phyloP scores from a whole-genome alignment of 805 yeast genomes.

The Saturnispora zaruensis region DNA sequence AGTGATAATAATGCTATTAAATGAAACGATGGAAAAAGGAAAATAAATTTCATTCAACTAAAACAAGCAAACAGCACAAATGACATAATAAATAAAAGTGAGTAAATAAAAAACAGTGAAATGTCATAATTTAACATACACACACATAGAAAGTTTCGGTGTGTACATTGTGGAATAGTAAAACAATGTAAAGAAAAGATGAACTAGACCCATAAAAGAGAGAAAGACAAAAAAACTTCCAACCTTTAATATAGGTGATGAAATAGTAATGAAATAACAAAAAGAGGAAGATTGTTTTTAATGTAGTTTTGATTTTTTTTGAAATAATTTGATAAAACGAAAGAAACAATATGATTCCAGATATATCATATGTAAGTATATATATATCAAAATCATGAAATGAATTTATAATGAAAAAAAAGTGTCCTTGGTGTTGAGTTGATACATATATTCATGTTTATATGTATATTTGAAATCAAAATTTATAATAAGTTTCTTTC shows the following conservation, averaged over 20 bases:
- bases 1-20: neutral
- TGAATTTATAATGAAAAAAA: neutral
- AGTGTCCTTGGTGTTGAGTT: neutral
- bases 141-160: neutral
- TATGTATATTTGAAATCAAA: too few species aligned
- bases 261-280: neutral
- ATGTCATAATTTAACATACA: neutral
- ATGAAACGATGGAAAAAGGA: too few species aligned
- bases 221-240: neutral
- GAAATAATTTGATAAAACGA: neutral
- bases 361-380: too few species aligned
- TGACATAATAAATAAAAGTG: neutral
- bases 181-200: neutral
- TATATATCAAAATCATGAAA: neutral
- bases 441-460: too few species aligned
- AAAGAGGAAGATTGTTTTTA: neutral
- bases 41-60: neutral
- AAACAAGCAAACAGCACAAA: neutral
- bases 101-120: neutral
- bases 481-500: neutral
- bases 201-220: neutral
- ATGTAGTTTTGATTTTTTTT: neutral
- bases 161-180: neutral
- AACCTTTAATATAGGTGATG: neutral
- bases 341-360: neutral